phyloP scores from a whole-genome alignment of 768 basidiomycete genomes.

The Calocybe cyanea region DNA sequence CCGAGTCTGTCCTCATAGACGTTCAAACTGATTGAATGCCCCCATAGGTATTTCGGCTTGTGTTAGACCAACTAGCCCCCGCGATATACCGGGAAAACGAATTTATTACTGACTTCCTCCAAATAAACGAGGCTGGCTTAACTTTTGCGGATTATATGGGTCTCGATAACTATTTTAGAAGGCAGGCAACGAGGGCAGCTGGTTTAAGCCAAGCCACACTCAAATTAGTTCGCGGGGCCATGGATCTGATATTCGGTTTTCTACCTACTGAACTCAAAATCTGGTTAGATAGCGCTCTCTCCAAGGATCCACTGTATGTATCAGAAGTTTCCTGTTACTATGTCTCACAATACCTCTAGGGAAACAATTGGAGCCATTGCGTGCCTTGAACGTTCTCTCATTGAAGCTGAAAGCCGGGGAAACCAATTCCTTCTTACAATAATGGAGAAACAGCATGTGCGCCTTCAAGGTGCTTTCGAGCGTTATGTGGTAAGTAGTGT shows the following conservation, averaged over 20 bases:
- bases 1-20: not conserved
- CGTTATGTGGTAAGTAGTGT: slow-evolving; percentile 58
- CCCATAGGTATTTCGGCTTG: slow-evolving; percentile 64
- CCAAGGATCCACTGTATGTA: slow-evolving; percentile 69
- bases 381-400: slow-evolving; percentile 70
- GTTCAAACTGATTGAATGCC: not conserved
- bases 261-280: slow-evolving; percentile 75
- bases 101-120: slow-evolving; percentile 89
- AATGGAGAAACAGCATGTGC: slow-evolving; percentile 79
- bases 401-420: slow-evolving; percentile 75
- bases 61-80: slow-evolving; percentile 72
- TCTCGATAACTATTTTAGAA: slow-evolving; percentile 89
- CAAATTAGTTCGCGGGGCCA: slow-evolving; percentile 81
- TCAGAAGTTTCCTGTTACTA: slow-evolving; percentile 9
- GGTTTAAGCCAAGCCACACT: slow-evolving; percentile 64
- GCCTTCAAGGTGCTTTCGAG: slow-evolving; percentile 74
- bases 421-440: slow-evolving; percentile 69
- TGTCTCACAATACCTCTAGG: slow-evolving; percentile 35
- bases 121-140: slow-evolving; percentile 81
- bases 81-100: slow-evolving; percentile 81
- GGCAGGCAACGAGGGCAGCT: slow-evolving; percentile 78
- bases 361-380: slow-evolving; percentile 83
- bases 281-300: slow-evolving; percentile 80
- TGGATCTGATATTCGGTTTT: slow-evolving; percentile 97
- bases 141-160: slow-evolving; percentile 97